These are phyloP conservation scores for Lachnellula willkommii DNA, from an alignment of 2,329 filamentous ascomycete species.

Conservation along the genomic window DNA sequence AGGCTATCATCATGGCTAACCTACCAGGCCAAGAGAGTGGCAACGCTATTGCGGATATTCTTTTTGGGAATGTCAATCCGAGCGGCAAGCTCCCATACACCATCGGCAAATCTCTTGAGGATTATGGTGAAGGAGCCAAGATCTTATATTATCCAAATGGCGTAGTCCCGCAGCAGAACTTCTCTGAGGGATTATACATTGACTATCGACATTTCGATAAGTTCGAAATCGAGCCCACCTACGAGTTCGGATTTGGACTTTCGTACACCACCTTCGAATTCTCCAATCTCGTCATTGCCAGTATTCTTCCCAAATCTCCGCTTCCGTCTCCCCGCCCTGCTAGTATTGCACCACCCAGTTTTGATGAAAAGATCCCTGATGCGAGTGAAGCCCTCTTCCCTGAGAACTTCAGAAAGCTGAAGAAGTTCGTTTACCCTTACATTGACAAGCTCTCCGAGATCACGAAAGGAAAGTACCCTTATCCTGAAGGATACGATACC, in stretches of 20 bases:
- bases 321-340: constrained; percentile 34
- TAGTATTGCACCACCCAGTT: constrained; percentile 41
- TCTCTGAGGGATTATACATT: constrained; percentile 75
- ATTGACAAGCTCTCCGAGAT: constrained; percentile 30
- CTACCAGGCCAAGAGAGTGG: constrained; percentile 84
- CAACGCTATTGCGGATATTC: constrained; percentile 70
- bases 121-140: constrained; percentile 69
- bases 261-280: constrained; percentile 61
- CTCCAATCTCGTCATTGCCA: constrained; percentile 40
- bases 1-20: constrained; percentile 76
- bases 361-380: constrained; percentile 45
- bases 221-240: constrained; percentile 66
- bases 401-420: constrained; percentile 47
- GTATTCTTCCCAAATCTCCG: constrained; percentile 34
- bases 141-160: constrained; percentile 66
- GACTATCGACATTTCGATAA: constrained; percentile 91
- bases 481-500: constrained; percentile 43
- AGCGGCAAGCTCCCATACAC: constrained; percentile 77
- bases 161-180: constrained; percentile 73
- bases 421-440: constrained; percentile 65
- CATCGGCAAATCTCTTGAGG: constrained; percentile 65
- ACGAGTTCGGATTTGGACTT: constrained; percentile 81
- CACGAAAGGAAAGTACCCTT: constrained; percentile 37
- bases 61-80: constrained; percentile 73
- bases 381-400: constrained; percentile 52